phyloP scores from a whole-genome alignment of 1,284 basidiomycete species.

The Waitea zeae region DNA sequence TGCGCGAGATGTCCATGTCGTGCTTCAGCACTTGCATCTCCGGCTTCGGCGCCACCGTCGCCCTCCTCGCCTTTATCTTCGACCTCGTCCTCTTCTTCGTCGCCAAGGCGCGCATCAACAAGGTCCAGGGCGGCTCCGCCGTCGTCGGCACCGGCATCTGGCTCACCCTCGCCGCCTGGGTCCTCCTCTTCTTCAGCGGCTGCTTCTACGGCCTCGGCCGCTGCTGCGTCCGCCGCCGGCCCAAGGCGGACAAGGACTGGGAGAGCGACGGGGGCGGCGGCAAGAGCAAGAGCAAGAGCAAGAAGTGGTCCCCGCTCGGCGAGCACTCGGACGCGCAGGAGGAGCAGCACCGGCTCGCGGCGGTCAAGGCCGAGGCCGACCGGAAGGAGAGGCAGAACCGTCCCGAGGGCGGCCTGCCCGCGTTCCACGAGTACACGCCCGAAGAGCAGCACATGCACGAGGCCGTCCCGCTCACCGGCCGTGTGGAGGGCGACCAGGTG shows the following conservation, averaged over 20 bases:
- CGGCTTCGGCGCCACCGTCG: slow-evolving; percentile 55
- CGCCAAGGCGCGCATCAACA: slow-evolving; percentile 61
- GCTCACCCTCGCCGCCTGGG: slow-evolving; percentile 74
- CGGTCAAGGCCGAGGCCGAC: slow-evolving; percentile 67
- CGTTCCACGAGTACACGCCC: slow-evolving; percentile 47
- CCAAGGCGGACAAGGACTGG: too few relatives aligned
- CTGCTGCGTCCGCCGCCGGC: slow-evolving; percentile 41
- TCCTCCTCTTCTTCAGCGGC: slow-evolving; percentile 69
- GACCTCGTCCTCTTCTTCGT: slow-evolving; percentile 78
- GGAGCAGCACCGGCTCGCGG: slow-evolving; percentile 59
- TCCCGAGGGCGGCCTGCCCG: slow-evolving; percentile 52
- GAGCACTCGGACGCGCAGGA: slow-evolving; percentile 16
- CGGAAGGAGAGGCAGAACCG: slow-evolving; percentile 50
- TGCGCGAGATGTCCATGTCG: slow-evolving; percentile 70
- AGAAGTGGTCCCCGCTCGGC: slow-evolving; percentile 12
- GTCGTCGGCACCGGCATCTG: slow-evolving; percentile 67
- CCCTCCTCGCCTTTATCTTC: slow-evolving; percentile 73
- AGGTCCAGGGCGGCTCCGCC: slow-evolving; percentile 48
- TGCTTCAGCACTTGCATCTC: slow-evolving; percentile 76
- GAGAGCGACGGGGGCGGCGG: too few relatives aligned
- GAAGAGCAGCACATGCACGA: too few relatives aligned
- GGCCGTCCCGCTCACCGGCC: too few relatives aligned
- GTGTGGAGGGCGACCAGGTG: slow-evolving; percentile 39
- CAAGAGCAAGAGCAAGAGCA: slow-evolving; percentile 13
- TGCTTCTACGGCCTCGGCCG: slow-evolving; percentile 72